A percentile compares a stretch with the other conserved stretches of the same genome.
These are phyloP conservation scores for Perkinsus olseni DNA, from an alignment of 169 alveolate genomes.

Conservation along the genomic window DNA sequence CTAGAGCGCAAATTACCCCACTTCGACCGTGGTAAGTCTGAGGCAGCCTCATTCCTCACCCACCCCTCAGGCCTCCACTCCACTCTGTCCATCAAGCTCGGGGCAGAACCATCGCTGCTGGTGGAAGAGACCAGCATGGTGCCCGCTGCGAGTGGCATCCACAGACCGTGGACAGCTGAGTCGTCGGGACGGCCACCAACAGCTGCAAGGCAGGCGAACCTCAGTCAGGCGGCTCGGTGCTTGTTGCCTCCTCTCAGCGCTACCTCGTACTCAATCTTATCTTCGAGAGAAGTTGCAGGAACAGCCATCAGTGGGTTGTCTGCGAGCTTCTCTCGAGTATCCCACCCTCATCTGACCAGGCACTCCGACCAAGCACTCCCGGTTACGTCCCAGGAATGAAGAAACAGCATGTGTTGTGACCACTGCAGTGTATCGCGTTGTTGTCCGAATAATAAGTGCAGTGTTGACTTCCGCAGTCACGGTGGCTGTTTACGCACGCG, in stretches of 20 bases:
- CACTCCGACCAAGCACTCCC: not conserved
- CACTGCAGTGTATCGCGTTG: no score
- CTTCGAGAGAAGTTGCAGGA: not conserved
- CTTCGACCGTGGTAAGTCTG: not conserved
- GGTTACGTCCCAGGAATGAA: not conserved
- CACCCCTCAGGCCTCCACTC: not conserved
- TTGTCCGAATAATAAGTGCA: no score
- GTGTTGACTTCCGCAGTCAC: no score
- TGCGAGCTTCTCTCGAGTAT: not conserved
- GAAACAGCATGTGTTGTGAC: not conserved
- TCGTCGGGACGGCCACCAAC: not conserved
- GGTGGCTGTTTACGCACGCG: no score
- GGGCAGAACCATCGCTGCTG: not conserved
- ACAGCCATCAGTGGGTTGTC: not conserved
- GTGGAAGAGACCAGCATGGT: not conserved
- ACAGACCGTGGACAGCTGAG: not conserved
- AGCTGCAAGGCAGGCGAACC: not conserved
- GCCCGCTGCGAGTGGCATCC: not conserved
- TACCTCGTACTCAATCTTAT: not conserved
- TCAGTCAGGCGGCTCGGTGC: not conserved
- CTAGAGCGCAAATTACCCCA: not conserved
- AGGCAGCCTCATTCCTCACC: not conserved
- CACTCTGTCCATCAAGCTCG: not conserved
- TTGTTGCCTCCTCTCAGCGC: not conserved
- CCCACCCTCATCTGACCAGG: not conserved